phyloP scores from a whole-genome alignment of 305 asterid species.

The Solanum hybrid region DNA sequence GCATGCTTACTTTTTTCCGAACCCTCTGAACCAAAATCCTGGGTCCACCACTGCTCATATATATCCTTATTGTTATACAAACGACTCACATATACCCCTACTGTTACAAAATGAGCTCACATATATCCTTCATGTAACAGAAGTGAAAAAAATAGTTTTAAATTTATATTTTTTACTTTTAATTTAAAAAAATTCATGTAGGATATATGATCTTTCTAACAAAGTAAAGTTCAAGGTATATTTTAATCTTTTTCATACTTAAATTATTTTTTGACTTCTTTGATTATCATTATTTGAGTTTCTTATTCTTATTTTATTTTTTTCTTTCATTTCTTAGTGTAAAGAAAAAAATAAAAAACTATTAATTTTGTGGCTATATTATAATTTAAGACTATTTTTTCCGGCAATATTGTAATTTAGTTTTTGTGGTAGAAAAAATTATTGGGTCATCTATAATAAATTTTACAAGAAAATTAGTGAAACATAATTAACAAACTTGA shows the following conservation, averaged over 20 bases:
- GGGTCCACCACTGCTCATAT: not conserved
- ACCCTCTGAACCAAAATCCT: not conserved
- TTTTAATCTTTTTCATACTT: not conserved
- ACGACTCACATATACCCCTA: not conserved
- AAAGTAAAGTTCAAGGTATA: not conserved
- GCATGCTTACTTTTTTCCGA: not conserved
- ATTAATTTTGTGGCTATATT: not conserved
- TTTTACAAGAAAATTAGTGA: not conserved
- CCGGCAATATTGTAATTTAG: not conserved
- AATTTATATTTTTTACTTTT: not conserved
- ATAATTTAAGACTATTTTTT: not conserved
- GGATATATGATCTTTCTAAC: not conserved
- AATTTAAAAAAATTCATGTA: no score
- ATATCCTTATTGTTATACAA: not conserved
- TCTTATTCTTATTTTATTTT: not conserved
- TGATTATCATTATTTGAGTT: not conserved
- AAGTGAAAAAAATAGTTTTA: not conserved
- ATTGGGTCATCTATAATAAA: not conserved
- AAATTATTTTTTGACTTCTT: not conserved
- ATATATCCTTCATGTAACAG: not conserved
- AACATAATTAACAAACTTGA: no score
- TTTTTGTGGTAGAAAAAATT: not conserved
- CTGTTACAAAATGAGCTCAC: not conserved
- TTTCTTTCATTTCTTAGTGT: not conserved
- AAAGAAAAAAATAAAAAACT: no score